Conservation (phyloP, 2,329 filamentous ascomycete species). For the Immersiporthe knoxdaviesiana region DNA sequence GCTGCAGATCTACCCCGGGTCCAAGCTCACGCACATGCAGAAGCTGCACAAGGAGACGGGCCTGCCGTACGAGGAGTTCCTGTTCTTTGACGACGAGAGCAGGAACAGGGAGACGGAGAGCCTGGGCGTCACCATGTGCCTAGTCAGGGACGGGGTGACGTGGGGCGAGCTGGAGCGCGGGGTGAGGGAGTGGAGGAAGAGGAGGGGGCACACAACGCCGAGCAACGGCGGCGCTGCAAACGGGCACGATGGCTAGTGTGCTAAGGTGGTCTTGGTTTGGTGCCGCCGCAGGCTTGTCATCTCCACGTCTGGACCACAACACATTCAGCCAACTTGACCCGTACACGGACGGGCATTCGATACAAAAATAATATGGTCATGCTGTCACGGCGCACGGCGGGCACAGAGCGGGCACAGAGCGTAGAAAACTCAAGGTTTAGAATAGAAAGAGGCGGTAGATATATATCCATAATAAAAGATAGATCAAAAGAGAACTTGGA, state of each 20-base stretch:
- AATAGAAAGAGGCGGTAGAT: neutral
- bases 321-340: no score
- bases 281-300: no score
- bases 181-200: slow-evolving; percentile 78
- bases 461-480: neutral
- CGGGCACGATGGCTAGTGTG: neutral
- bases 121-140: slow-evolving; percentile 81
- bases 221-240: neutral
- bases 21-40: slow-evolving; percentile 85
- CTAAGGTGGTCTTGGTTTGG: neutral
- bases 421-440: neutral
- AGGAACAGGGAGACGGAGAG: slow-evolving; percentile 80
- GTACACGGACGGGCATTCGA: no score
- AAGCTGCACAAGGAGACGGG: slow-evolving; percentile 71
- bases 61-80: slow-evolving; percentile 78
- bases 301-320: no score
- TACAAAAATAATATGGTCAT: neutral
- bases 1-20: slow-evolving; percentile 72
- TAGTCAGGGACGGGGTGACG: slow-evolving; percentile 79
- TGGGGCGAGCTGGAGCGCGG: slow-evolving; percentile 79
- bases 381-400: neutral
- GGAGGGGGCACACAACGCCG: slow-evolving; percentile 51
- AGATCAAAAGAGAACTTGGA: no score
- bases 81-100: slow-evolving; percentile 94
- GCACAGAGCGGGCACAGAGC: neutral